A percentile compares a stretch with the other conserved stretches of the same genome.
Evolutionary conservation across 164 flowering plant genomes (phyloP).

Genomic region (Berberis thunbergii): DNA sequence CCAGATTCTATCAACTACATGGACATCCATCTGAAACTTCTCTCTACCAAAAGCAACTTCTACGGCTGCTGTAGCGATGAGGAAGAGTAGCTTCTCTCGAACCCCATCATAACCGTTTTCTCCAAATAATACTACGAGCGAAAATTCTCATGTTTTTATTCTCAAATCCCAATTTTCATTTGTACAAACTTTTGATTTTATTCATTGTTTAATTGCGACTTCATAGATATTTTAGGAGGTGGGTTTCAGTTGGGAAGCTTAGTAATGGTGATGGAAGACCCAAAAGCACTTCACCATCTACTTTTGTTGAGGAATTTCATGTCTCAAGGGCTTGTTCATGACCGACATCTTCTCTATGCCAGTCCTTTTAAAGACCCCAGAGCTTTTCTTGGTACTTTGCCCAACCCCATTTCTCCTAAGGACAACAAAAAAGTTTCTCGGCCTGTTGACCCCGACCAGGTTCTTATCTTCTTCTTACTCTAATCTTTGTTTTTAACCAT

Average conservation of each 20-base stretch:
- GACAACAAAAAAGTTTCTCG: conserved; percentile 41
- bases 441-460: conserved; percentile 42
- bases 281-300: conserved; percentile 96
- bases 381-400: conserved; percentile 89
- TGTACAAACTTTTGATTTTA: background rate
- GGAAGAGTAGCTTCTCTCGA: conserved; percentile 74
- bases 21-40: too few species aligned
- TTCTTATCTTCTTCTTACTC: conserved; percentile 6
- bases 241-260: conserved; percentile 79
- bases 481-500: too few species aligned
- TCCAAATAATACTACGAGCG: conserved; percentile 42
- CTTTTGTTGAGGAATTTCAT: conserved; percentile 84
- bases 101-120: conserved; percentile 28
- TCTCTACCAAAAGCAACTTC: too few species aligned
- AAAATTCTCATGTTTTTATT: conserved; percentile 18
- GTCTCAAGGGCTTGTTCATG: conserved; percentile 87
- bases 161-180: background rate
- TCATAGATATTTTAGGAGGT: conserved; percentile 84
- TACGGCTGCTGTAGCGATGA: background rate
- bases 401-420: conserved; percentile 47
- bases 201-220: background rate
- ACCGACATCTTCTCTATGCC: conserved; percentile 79
- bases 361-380: conserved; percentile 71
- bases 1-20: too few species aligned
- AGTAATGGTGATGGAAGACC: conserved; percentile 91